Base-by-base conservation (phyloP, 257 asterid species). In the Marsdenia floribunda region DNA sequence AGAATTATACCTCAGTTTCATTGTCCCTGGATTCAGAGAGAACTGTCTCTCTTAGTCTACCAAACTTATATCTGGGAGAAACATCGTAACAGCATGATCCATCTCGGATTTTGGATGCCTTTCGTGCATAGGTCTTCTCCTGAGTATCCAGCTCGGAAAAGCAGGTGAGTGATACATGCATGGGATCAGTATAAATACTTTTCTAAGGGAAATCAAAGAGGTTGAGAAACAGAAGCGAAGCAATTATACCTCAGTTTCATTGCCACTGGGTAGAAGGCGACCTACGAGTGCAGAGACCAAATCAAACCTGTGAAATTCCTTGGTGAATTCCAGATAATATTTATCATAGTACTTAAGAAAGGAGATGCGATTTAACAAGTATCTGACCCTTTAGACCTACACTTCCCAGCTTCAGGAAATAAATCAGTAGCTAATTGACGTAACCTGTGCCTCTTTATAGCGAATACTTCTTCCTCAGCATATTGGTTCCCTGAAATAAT, bases 371-470 rank as follows among this genome's bases (percentile, higher is more conserved):
- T 12, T 35, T 6, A 54, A 40, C 47, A 73, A 71, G 37, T 81
- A 66, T 72, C 88, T 78, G 72, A 90, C 98, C 91, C 88, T 70
- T 81, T 79, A 54, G 86, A 82, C 75, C 73, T 82, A 75, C 68
- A 75, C 73, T 85, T 80, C 71, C 82, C 79, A 69, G 47, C 80
- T 19, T 80, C 93, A 73, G 85, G 77, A 71, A 70, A 77, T 57
- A 82, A 69, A 64, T 83, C 83, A 86, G 87, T 85, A 64, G 78
- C 88, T 82, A 78, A 78, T 79, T 85, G 88, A 70, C 76, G 85
- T 72, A 89, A 75, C 80, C 80, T 90, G 72, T 77, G 79, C 83
- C 97, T 89, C 86, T 87, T 87, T 74, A 76, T 81, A 35, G 86
- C 77, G 84, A 92, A 88, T 33, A 86, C 70, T 77, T 90, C 90